Conservation (phyloP, 257 asterid genomes). For the Primulina eburnea region DNA sequence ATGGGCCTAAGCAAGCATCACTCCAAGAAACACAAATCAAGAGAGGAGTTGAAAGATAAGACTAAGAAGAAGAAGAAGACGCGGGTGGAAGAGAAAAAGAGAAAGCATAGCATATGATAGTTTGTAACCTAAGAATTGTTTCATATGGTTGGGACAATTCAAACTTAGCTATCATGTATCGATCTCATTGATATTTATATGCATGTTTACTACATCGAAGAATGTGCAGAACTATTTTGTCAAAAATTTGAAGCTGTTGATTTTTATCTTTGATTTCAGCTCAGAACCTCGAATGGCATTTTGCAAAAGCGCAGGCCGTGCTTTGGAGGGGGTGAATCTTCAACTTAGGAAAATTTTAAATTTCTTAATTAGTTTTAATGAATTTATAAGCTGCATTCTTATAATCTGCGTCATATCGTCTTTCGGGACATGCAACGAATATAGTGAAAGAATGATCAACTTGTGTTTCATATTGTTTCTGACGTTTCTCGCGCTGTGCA, state of each 20-base stretch:
- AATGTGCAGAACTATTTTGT: not conserved
- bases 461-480: not conserved
- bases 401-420: not conserved
- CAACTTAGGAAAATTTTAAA: not conserved
- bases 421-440: not conserved
- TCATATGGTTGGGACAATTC: not conserved
- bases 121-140: slow-evolving; percentile 1
- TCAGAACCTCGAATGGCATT: not conserved
- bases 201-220: not conserved
- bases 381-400: not conserved
- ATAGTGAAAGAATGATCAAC: not conserved
- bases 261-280: not conserved
- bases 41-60: slow-evolving; percentile 46
- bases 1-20: slow-evolving; percentile 39
- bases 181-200: too few species aligned
- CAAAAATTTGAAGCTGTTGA: not conserved
- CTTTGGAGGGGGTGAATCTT: too few species aligned
- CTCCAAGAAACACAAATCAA: slow-evolving; percentile 54
- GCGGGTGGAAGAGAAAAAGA: slow-evolving; percentile 46
- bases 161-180: too few species aligned
- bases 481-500: too few species aligned
- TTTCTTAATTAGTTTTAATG: not conserved
- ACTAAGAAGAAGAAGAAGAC: slow-evolving; percentile 33
- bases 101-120: slow-evolving; percentile 35
- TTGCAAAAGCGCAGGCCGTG: too few species aligned